Evolutionary conservation across 306 rosid species (phyloP).

Genomic region (Hippophae gyantsensis): DNA sequence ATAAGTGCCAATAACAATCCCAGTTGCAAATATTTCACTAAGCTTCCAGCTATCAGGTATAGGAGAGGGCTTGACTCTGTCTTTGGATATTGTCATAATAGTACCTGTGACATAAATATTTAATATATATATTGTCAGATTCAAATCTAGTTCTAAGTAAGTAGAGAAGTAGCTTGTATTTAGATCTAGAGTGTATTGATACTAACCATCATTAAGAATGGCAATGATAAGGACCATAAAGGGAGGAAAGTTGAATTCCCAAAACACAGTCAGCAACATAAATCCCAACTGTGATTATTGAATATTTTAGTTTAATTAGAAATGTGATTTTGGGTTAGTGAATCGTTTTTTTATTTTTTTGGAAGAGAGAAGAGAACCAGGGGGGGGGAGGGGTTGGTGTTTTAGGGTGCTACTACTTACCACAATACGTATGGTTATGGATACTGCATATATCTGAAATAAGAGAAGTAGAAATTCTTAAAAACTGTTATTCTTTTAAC

Average conservation of each 20-base stretch:
- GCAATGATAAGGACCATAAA: slow-evolving; percentile 76
- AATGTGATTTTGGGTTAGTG: slow-evolving; percentile 5
- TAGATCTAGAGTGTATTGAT: slow-evolving; percentile 5
- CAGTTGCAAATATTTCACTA: slow-evolving; percentile 66
- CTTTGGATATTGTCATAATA: slow-evolving; percentile 77
- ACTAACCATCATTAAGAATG: slow-evolving; percentile 64
- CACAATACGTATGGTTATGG: slow-evolving; percentile 76
- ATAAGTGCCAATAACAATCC: slow-evolving; percentile 53
- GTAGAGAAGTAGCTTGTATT: not conserved
- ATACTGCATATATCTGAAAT: slow-evolving; percentile 67
- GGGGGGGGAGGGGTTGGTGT: too few relatives aligned
- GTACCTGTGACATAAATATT: slow-evolving; percentile 34
- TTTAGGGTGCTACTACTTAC: slow-evolving; percentile 22
- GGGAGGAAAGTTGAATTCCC: slow-evolving; percentile 72
- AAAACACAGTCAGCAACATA: slow-evolving; percentile 49
- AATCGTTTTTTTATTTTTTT: not conserved
- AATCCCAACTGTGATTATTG: slow-evolving; percentile 45
- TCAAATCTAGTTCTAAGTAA: not conserved
- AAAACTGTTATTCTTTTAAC: too few relatives aligned
- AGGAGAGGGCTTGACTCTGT: slow-evolving; percentile 71
- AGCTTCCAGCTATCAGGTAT: slow-evolving; percentile 71
- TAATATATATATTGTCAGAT: not conserved
- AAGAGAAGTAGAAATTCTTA: not conserved
- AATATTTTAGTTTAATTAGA: slow-evolving; percentile 9
- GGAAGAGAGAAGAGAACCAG: too few relatives aligned